Evolutionary conservation across 768 basidiomycete genomes (phyloP), one percentile per base, ranked within the genome.

Genomic region (Russula vinacea): DNA sequence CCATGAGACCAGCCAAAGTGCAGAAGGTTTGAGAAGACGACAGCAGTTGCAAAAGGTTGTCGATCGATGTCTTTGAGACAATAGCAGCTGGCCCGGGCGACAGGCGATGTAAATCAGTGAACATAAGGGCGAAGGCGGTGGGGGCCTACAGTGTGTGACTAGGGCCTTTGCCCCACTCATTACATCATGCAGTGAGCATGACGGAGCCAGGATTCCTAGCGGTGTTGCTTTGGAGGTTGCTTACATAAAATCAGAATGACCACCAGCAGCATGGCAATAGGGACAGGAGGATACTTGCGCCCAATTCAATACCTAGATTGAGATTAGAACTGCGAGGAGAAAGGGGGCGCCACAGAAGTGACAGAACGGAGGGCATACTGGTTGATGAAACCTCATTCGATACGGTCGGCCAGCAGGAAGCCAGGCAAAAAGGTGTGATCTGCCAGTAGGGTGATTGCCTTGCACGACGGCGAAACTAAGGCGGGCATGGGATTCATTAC

Each of bases 351-450:
- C 19, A 37, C 22, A 29, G 22, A 35, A 39, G 54, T 17, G 11
- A 37, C 22, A 29, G 22, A 35, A 39, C 26, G 24, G 37, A 39
- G 35, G 3, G 35, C 29, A 29, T 51, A 59, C 49, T 9, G 24
- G 17, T 45, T 26, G 29, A 60, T 60, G 10, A 50, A 10, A 62
- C 76, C 50, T 56, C 80, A 72, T 73, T 90, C 87, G 11, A 91
- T 83, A 32, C 79, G 75, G 70, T 90, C 86, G 3, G 85, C 84
- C 19, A 90, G 77, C 60, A 85, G 80, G 9, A 90, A 77, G 10
- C 83, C 81, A 17, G 86, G 88, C 44, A 85, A 89, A 71, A 89
- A 90, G 3, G 89, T 76, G 66, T 87, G 86, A 73, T 90, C 87
- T 55, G 87, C 88, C 24, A 90, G 77, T 11, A 89, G 78, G 16